A percentile compares a stretch with the other conserved stretches of the same genome.
Conservation (phyloP, 1,139 yeast genomes). For the Saccharomyces hybrid region DNA sequence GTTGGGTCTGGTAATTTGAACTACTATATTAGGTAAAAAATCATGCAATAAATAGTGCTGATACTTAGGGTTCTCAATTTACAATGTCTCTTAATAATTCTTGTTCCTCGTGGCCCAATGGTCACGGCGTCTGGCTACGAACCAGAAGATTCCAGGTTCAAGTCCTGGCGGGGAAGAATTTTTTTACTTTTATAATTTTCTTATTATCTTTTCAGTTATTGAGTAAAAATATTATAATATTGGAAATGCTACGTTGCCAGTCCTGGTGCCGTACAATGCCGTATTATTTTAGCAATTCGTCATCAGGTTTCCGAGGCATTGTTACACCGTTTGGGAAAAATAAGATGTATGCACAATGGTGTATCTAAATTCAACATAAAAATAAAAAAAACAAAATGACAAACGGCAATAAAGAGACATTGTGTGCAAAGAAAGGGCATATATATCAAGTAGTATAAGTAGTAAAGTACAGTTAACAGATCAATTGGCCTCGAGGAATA, state of each 20-base stretch:
- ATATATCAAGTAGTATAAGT: not conserved
- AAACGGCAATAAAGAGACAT: not conserved
- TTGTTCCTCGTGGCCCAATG: constrained; percentile 84
- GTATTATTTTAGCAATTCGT: not conserved
- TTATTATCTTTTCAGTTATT: not conserved
- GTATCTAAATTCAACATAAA: not conserved
- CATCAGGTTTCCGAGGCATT: not conserved
- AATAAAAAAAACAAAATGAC: not conserved
- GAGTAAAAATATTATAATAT: no score
- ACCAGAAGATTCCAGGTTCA: constrained; percentile 94
- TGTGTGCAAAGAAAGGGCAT: not conserved
- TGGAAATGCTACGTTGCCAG: not conserved
- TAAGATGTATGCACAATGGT: not conserved
- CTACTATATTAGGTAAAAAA: no score
- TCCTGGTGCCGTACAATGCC: not conserved
- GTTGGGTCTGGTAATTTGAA: no score
- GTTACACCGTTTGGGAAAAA: not conserved
- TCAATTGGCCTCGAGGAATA: not conserved
- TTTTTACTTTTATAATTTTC: constrained; percentile 1
- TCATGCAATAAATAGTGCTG: no score
- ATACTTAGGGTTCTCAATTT: no score
- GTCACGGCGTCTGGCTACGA: constrained; percentile 92
- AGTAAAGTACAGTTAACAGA: not conserved
- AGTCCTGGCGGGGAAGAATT: constrained; percentile 90
- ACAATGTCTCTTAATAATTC: not conserved